Conservation (phyloP, 768 basidiomycete genomes). For the Plicaturopsis crispa region DNA sequence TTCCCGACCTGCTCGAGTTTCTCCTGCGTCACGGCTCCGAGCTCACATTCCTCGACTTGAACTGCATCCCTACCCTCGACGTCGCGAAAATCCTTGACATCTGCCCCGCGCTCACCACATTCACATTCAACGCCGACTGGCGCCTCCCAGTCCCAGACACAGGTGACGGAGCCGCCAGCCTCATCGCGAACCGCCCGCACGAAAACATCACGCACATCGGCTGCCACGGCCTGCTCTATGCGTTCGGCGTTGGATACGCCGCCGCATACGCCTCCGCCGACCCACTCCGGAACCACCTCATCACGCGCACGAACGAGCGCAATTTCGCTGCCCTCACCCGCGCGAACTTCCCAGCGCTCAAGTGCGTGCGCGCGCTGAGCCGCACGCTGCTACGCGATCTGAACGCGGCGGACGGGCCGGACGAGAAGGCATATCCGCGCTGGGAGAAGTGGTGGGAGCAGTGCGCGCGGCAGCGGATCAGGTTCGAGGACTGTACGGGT, state of each 20-base stretch:
- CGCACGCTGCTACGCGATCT: constrained; percentile 47
- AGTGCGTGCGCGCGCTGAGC: constrained; percentile 52
- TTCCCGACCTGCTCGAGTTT: constrained; percentile 55
- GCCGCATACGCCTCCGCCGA: constrained; percentile 32
- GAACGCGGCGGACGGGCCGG: constrained; percentile 45
- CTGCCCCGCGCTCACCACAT: constrained; percentile 53
- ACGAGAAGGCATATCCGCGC: constrained; percentile 31
- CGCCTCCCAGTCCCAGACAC: constrained; percentile 25
- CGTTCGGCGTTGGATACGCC: constrained; percentile 59
- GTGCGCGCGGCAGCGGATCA: constrained; percentile 39
- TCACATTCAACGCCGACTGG: constrained; percentile 78
- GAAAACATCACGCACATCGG: constrained; percentile 53
- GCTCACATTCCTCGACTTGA: constrained; percentile 60
- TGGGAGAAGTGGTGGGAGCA: constrained; percentile 68
- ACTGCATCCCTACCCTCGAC: constrained; percentile 49
- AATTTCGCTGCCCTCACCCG: constrained; percentile 45
- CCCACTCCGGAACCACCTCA: constrained; percentile 31
- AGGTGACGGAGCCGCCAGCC: constrained; percentile 19
- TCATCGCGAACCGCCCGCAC: constrained; percentile 41
- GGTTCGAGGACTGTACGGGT: constrained; percentile 75
- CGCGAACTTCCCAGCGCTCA: constrained; percentile 52
- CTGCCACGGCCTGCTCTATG: constrained; percentile 58
- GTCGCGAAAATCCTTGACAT: constrained; percentile 52
- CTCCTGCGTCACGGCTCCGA: constrained; percentile 47
- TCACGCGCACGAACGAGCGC: constrained; percentile 54